A percentile compares a stretch with the other conserved stretches of the same genome.
These are phyloP conservation scores for Aegilops tauschii DNA, from an alignment of 176 grass and related monocot species.

Conservation along the genomic window DNA sequence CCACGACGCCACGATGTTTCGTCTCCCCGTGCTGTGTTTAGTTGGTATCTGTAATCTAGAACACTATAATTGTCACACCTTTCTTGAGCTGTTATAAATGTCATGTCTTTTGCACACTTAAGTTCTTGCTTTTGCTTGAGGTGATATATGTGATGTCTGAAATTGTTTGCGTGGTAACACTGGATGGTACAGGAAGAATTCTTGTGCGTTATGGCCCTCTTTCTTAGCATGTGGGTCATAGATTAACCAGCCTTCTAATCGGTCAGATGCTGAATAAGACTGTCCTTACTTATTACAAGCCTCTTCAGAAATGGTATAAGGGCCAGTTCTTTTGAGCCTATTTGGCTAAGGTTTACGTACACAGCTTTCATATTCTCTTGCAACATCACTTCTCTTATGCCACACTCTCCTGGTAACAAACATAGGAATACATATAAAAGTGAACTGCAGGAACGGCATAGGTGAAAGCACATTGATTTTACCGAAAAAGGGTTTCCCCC, in stretches of 20 bases:
- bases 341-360: no score
- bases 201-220: not conserved
- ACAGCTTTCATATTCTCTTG: not conserved
- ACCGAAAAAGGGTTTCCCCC: no score
- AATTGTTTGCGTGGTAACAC: not conserved
- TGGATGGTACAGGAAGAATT: not conserved
- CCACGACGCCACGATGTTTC: not conserved
- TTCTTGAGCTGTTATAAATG: not conserved
- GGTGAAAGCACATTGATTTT: not conserved
- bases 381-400: not conserved
- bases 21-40: not conserved
- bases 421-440: not conserved
- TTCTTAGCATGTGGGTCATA: no score
- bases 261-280: no score
- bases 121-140: not conserved
- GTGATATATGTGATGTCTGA: not conserved
- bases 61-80: not conserved
- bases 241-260: no score
- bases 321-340: no score
- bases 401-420: not conserved
- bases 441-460: not conserved
- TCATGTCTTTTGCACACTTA: not conserved
- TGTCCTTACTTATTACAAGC: no score
- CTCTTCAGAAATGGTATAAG: no score
- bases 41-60: constrained; percentile 3